Evolutionary conservation across 257 asterid genomes (phyloP), one percentile per base, ranked within the genome.

Genomic region (Verbena officinalis): DNA sequence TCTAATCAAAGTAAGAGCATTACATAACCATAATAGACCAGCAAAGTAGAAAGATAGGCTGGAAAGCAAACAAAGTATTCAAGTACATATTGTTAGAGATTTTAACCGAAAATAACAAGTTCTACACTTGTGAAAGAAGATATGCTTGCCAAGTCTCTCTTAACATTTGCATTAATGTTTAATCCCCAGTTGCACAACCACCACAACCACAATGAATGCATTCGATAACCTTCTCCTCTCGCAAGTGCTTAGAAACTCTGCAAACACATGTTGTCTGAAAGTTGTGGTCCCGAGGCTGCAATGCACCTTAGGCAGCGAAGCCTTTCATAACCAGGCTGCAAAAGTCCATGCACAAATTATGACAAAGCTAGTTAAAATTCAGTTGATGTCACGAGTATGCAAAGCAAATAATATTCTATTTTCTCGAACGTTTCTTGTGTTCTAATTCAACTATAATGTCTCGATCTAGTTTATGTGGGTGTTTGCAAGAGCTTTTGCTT

Each of bases 141-240:
- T 30, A 38, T 2, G n/a, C n/a, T n/a, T n/a, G 46, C 44, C 49
- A 12, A 12, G 49, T 15, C 44, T 38, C 44, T n/a, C n/a, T n/a
- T 43, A 27, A 27, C 33, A 36, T n/a, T n/a, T 36, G 40, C 45
- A 50, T 15, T 13, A 5, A 38, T 21, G 46, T 39, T 54, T 75
- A 91, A 78, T 91, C 97, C 2, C 97, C 96, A 14, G 96, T 91
- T 5, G 97, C 97, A 59, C 96, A 91, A 22, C 97, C 97, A 33
- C 73, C 68, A 24, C 97, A 91, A 46, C 97, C 97, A 21, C 97
- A 91, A 64, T 91, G 96, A 49, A 84, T 93, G 4, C 97, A 91
- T 62, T 88, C 96, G 12, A 90, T 84, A 53, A 87, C 97, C 78
- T 90, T 78, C 83, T 91, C 97, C 82, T 91, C 97, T 39, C 96